Conservation (phyloP, 2,329 filamentous ascomycete genomes). For the Talaromyces sp. region DNA sequence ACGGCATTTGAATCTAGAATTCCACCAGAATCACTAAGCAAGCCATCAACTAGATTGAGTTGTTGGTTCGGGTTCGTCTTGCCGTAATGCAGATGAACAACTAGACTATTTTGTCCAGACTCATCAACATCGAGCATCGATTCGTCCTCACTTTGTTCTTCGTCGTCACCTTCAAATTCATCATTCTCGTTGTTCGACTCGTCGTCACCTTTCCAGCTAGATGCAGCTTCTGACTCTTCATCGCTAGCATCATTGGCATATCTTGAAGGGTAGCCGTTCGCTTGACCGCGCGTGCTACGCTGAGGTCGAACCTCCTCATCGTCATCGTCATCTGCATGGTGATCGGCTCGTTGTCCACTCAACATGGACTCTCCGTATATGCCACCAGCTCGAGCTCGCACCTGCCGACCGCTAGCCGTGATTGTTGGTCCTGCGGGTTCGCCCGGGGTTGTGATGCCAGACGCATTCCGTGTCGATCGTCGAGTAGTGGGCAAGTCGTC, state of each 20-base stretch:
- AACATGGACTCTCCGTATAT: slow-evolving; percentile 55
- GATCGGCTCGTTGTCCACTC: slow-evolving; percentile 50
- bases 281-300: slow-evolving; percentile 32
- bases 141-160: slow-evolving; percentile 36
- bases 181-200: slow-evolving; percentile 67
- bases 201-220: slow-evolving; percentile 65
- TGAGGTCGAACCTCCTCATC: slow-evolving; percentile 39
- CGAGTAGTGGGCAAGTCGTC: slow-evolving; percentile 64
- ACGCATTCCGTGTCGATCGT: slow-evolving; percentile 60
- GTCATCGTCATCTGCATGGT: slow-evolving; percentile 42
- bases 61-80: slow-evolving; percentile 27
- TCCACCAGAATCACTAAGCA: not conserved
- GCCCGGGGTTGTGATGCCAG: slow-evolving; percentile 67
- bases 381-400: slow-evolving; percentile 56
- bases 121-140: slow-evolving; percentile 44
- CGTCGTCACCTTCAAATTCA: slow-evolving; percentile 52
- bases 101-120: slow-evolving; percentile 58
- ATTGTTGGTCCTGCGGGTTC: slow-evolving; percentile 63
- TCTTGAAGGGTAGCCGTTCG: slow-evolving; percentile 51
- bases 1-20: not conserved
- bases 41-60: slow-evolving; percentile 15
- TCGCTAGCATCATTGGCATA: slow-evolving; percentile 63
- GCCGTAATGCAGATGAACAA: slow-evolving; percentile 65
- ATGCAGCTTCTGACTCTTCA: slow-evolving; percentile 61
- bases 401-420: slow-evolving; percentile 84